A percentile compares a stretch with the other conserved stretches of the same genome.
Conservation (phyloP, 2,329 filamentous ascomycete species). For the Pestalotiopsis sp. region DNA sequence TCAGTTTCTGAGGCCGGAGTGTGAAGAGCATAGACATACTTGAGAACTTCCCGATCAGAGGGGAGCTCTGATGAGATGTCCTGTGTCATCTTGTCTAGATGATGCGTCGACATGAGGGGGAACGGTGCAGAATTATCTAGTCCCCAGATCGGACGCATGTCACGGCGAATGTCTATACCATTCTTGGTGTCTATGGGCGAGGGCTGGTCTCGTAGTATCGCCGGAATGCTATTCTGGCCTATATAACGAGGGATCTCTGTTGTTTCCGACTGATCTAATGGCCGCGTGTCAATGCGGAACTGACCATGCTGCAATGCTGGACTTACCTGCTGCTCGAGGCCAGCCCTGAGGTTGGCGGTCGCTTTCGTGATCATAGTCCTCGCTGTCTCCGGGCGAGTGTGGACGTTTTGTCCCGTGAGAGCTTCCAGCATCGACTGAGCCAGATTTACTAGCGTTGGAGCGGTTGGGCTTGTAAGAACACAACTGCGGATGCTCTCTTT, state of each 20-base stretch:
- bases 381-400: conserved; percentile 44
- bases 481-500: conserved; percentile 64
- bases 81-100: conserved; percentile 60
- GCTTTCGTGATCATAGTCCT: conserved; percentile 38
- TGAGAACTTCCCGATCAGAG: conserved; percentile 68
- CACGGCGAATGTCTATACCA: conserved; percentile 60
- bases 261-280: conserved; percentile 53
- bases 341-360: conserved; percentile 35
- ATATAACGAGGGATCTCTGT: conserved; percentile 62
- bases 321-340: conserved; percentile 33
- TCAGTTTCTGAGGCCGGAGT: neutral
- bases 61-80: conserved; percentile 66
- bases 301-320: neutral
- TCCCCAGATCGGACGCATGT: conserved; percentile 68
- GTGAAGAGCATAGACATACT: conserved; percentile 45
- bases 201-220: conserved; percentile 64
- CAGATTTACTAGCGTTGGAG: conserved; percentile 38
- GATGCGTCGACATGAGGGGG: conserved; percentile 66
- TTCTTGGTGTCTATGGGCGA: conserved; percentile 54
- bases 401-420: conserved; percentile 41
- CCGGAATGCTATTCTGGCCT: conserved; percentile 69
- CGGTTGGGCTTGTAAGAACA: conserved; percentile 70
- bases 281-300: neutral
- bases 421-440: conserved; percentile 29
- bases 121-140: conserved; percentile 69